Evolutionary conservation across 108 stramenopile genomes (phyloP), one percentile per base, ranked within the genome.

Genomic region (Pseudonitzschia multiseries): DNA sequence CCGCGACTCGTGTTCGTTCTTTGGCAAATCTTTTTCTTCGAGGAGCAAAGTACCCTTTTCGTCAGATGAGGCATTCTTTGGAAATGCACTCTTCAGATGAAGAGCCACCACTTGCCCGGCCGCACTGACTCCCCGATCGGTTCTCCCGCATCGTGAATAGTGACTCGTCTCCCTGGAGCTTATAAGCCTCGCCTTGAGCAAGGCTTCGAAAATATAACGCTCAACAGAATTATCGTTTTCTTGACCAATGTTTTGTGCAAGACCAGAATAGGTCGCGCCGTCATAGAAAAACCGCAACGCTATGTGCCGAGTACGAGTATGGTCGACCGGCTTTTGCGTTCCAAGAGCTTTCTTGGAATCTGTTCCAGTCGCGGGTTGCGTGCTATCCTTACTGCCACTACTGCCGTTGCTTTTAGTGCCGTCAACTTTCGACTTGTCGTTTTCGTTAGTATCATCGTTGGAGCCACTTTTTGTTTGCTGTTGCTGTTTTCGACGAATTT

Each of bases 101-200:
- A 99, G 67, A 8, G 93, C 89, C 10, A 99, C 83, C 6, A 98
- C 95, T 84, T 99, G 98, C 31, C 97, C 96, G n/a, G 90, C 81
- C 8, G 99, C 92, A 77, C 85, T 87, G 0, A 99, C 98, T 14
- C 99, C 99, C 61, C 73, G 73, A 80, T 99, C 99, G 21, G 99
- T 99, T 22, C 99, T 81, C 28, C 99, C 99, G 73, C 97, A 98
- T 24, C 99, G 81, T 1, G 94, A 95, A 79, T 97, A 99, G 26
- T 77, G 68, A 56, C 85, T 84, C 15, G 80, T 59, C 13, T 81
- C 75, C 22, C 88, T 78, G 63, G 77, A 64, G 40, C 82, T 67
- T 10, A 97, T 79, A 18, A 99, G 78, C 15, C 84, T 69, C 36
- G 93, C 81, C 65, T 84, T 87, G 41, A 80, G 69, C 17, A 97